Percentiles rank a stretch among this genome's conserved stretches.
Evolutionary conservation across 768 basidiomycete species (phyloP).

Genomic region (Leccinellum luteum): DNA sequence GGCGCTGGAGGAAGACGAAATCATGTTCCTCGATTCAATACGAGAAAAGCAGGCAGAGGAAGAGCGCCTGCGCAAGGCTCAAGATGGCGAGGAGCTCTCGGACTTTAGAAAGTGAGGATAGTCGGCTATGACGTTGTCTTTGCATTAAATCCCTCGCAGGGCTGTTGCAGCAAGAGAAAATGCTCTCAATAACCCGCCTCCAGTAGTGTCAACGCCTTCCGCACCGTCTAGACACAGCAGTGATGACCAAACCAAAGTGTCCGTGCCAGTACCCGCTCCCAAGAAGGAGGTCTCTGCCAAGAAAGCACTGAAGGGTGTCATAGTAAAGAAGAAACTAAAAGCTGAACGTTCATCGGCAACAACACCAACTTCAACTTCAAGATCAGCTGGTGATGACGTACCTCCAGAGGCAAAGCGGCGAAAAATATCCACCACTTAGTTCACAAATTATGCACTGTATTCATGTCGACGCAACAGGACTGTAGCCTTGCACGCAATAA

Average conservation of each 20-base stretch:
- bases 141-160: conserved; percentile 32
- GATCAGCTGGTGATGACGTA: conserved; percentile 25
- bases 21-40: conserved; percentile 83
- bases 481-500: conserved; percentile 12
- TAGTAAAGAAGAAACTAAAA: conserved; percentile 76
- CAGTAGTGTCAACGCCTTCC: conserved; percentile 31
- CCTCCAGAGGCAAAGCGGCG: conserved; percentile 57
- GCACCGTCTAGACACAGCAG: conserved; percentile 30
- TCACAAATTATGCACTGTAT: conserved; percentile 10
- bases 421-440: conserved; percentile 42
- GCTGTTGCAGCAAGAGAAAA: conserved; percentile 70
- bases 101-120: conserved; percentile 70
- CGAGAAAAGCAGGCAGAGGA: conserved; percentile 73
- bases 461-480: conserved; percentile 5
- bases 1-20: conserved; percentile 86
- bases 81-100: conserved; percentile 77
- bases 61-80: conserved; percentile 69
- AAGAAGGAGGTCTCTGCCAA: conserved; percentile 60
- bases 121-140: background rate
- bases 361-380: conserved; percentile 15
- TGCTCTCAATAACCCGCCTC: conserved; percentile 43
- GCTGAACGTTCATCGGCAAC: conserved; percentile 18
- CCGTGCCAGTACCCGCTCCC: conserved; percentile 24
- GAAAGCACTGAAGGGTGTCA: conserved; percentile 69
- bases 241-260: conserved; percentile 25